These are phyloP conservation scores for Rhododendron mucronatum DNA, from an alignment of 148 eudicot genomes.

Conservation along the genomic window DNA sequence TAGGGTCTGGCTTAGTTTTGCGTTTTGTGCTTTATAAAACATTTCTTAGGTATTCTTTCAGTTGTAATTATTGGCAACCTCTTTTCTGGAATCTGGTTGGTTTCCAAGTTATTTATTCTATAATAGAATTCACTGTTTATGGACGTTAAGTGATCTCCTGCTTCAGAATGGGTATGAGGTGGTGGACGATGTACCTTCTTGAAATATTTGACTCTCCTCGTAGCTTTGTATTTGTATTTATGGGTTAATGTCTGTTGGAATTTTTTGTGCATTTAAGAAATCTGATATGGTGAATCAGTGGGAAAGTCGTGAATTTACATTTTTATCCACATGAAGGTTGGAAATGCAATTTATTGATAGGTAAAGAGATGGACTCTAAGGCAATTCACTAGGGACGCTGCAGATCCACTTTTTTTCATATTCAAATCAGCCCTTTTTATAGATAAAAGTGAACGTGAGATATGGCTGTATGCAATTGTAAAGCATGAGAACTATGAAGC, in stretches of 20 bases:
- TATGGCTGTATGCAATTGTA: not conserved
- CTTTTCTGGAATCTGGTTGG: not conserved
- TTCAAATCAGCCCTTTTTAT: not conserved
- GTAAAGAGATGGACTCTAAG: not conserved
- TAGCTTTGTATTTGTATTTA: not conserved
- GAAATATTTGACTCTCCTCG: not conserved
- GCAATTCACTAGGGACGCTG: not conserved
- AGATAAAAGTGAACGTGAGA: not conserved
- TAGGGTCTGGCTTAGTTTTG: not conserved
- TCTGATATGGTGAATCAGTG: not conserved
- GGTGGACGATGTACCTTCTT: not conserved
- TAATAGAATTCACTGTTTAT: not conserved
- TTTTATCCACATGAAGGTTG: not conserved
- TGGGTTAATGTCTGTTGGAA: not conserved
- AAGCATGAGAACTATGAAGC: not conserved
- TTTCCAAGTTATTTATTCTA: not conserved
- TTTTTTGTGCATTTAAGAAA: not conserved
- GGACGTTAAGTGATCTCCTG: not conserved
- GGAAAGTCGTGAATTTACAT: not conserved
- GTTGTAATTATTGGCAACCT: not conserved
- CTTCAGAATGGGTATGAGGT: not conserved
- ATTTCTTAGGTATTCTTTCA: not conserved
- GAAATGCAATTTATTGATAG: not conserved
- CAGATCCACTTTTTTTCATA: not conserved
- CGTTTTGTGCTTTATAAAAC: not conserved